Evolutionary conservation across 306 rosid species (phyloP).

Genomic region (Fragaria vesca): DNA sequence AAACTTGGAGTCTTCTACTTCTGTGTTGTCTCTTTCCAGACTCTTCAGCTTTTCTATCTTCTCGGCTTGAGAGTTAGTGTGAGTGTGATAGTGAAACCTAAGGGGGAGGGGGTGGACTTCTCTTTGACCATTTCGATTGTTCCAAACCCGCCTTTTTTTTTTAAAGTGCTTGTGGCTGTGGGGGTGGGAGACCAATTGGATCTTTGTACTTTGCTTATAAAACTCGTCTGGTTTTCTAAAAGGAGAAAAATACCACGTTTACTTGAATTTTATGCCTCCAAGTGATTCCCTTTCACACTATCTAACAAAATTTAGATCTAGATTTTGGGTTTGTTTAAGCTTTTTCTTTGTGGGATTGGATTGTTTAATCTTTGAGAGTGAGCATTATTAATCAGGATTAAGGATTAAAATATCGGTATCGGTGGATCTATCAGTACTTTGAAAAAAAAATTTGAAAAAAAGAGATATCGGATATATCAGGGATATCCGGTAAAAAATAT

Average conservation of each 20-base stretch:
- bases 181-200: background rate
- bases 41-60: background rate
- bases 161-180: background rate
- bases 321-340: background rate
- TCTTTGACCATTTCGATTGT: background rate
- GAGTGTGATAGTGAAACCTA: background rate
- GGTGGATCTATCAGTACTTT: too few relatives aligned
- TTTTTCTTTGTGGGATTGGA: background rate
- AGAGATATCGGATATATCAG: too few relatives aligned
- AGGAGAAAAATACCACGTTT: background rate
- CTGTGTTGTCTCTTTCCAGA: background rate
- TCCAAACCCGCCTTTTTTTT: background rate
- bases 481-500: too few relatives aligned
- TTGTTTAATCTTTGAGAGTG: too few relatives aligned
- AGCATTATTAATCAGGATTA: too few relatives aligned
- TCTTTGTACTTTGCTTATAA: background rate
- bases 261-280: background rate
- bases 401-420: too few relatives aligned
- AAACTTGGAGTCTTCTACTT: background rate
- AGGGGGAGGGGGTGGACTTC: background rate
- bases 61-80: background rate
- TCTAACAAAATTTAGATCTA: background rate
- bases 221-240: background rate
- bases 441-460: too few relatives aligned
- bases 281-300: conserved; percentile 10